A percentile compares a stretch with the other conserved stretches of the same genome.
Evolutionary conservation across 495 filamentous ascomycete species (phyloP).

Genomic region (Aspergillus campestris): DNA sequence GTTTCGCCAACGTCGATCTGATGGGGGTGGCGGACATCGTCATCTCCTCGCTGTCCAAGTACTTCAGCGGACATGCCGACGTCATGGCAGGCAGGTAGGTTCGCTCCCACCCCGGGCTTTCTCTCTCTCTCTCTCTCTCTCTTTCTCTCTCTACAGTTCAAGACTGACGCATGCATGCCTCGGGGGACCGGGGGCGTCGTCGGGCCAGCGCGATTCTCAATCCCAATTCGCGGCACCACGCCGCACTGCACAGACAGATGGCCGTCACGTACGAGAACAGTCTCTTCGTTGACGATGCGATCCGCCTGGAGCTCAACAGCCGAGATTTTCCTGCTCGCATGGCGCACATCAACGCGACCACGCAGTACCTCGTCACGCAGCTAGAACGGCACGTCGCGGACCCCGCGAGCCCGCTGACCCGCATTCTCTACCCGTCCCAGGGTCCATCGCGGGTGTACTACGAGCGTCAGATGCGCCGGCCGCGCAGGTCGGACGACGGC

Average conservation of each 20-base stretch:
- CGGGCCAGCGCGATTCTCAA: slow-evolving; percentile 7
- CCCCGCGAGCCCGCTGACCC: slow-evolving; percentile 12
- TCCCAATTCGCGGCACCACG: slow-evolving; percentile 8
- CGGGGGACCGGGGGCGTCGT: too few species aligned
- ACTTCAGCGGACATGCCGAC: slow-evolving; percentile 20
- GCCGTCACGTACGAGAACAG: slow-evolving; percentile 2
- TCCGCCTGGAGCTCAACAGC: slow-evolving; percentile 16
- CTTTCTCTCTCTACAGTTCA: too few species aligned
- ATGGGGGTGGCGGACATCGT: slow-evolving; percentile 19
- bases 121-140: too few species aligned
- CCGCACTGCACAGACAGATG: too few species aligned
- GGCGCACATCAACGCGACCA: slow-evolving; percentile 8
- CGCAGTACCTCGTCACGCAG: slow-evolving; percentile 22
- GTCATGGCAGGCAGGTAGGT: slow-evolving; percentile 21
- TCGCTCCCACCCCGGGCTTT: too few species aligned
- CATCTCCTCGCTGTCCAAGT: slow-evolving; percentile 24
- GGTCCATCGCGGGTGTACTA: slow-evolving; percentile 22
- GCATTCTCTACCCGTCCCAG: slow-evolving; percentile 31
- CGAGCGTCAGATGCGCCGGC: slow-evolving; percentile 23
- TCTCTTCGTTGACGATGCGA: slow-evolving; percentile 12
- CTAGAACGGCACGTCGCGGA: slow-evolving; percentile 15
- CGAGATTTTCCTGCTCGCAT: slow-evolving; percentile 10
- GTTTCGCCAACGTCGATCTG: slow-evolving; percentile 40
- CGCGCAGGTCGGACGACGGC: too few species aligned
- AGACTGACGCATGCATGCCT: too few species aligned